A percentile compares a stretch with the other conserved stretches of the same genome.
Evolutionary conservation across 1,284 basidiomycete species (phyloP).

Genomic region (Tetrapyrgos nigripes): DNA sequence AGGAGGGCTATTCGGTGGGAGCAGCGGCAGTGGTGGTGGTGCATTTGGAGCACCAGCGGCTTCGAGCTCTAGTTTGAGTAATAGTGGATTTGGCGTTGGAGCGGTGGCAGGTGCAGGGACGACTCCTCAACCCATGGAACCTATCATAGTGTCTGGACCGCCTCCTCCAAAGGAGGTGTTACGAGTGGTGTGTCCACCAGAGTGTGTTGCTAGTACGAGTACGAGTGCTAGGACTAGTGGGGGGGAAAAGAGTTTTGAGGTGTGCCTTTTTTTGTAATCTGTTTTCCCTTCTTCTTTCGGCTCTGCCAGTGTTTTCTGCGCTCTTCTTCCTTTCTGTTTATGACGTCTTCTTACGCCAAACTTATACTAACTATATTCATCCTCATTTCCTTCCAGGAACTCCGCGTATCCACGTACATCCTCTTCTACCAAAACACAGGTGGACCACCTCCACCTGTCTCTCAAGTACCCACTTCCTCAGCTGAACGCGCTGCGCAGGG

Average conservation of each 20-base stretch:
- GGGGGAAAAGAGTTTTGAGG: constrained; percentile 35
- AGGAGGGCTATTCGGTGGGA: background rate
- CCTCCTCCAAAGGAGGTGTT: background rate
- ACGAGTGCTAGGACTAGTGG: too few species aligned
- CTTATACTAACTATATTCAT: background rate
- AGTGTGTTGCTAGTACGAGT: background rate
- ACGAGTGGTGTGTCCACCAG: background rate
- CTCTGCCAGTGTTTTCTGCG: background rate
- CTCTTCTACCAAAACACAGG: constrained; percentile 49
- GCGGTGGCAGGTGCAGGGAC: background rate
- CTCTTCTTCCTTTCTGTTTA: background rate
- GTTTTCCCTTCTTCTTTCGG: background rate
- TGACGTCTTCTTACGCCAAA: too few species aligned
- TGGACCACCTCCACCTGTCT: constrained; percentile 47
- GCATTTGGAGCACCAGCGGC: background rate
- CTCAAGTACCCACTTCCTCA: constrained; percentile 44
- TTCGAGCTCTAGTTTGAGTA: background rate
- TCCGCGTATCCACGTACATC: constrained; percentile 54
- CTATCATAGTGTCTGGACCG: background rate
- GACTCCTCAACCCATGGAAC: background rate
- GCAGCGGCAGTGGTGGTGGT: too few species aligned
- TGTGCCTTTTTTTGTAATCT: constrained; percentile 15
- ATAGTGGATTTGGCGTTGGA: background rate
- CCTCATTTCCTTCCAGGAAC: constrained; percentile 51
- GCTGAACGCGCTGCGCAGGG: constrained; percentile 42